phyloP scores from a whole-genome alignment of 192 early-diverging fungal genomes.

The Coemansia sp. region DNA sequence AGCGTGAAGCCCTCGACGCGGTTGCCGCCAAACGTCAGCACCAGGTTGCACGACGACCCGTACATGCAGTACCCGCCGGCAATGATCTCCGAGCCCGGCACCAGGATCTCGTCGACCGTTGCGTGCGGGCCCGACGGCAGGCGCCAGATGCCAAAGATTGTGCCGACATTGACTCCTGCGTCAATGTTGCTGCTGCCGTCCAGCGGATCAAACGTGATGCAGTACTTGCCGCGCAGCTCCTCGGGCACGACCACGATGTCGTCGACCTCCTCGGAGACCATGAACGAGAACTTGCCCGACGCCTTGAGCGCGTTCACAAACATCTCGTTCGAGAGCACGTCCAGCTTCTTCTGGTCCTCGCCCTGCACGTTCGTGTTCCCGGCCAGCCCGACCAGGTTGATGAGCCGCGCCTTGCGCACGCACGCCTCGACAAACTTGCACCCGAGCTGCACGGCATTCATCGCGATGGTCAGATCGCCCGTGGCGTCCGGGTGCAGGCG shows the following conservation, averaged over 20 bases:
- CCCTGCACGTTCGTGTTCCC: slow-evolving; percentile 88
- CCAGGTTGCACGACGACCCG: slow-evolving; percentile 82
- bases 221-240: slow-evolving; percentile 81
- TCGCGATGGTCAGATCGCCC: slow-evolving; percentile 90
- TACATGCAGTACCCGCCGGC: slow-evolving; percentile 98
- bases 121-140: slow-evolving; percentile 56
- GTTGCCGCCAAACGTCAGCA: slow-evolving; percentile 74
- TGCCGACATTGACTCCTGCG: slow-evolving; percentile 97
- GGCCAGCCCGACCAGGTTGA: slow-evolving; percentile 93
- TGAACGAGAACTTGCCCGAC: slow-evolving; percentile 85
- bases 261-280: slow-evolving; percentile 98
- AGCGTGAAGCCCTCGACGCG: slow-evolving; percentile 94
- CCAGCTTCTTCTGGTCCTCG: slow-evolving; percentile 96
- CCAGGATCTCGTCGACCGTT: slow-evolving; percentile 74
- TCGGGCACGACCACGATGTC: slow-evolving; percentile 86
- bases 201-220: slow-evolving; percentile 96
- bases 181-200: slow-evolving; percentile 99
- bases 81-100: slow-evolving; percentile 88
- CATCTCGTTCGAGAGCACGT: slow-evolving; percentile 97
- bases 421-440: slow-evolving; percentile 98
- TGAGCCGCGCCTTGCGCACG: slow-evolving; percentile 92
- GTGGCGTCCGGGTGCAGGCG: slow-evolving; percentile 80
- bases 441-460: slow-evolving; percentile 86
- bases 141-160: slow-evolving; percentile 97
- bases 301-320: slow-evolving; percentile 91